Evolutionary conservation across 441 rosid species (phyloP).

Genomic region (Adansonia madagascariensis): DNA sequence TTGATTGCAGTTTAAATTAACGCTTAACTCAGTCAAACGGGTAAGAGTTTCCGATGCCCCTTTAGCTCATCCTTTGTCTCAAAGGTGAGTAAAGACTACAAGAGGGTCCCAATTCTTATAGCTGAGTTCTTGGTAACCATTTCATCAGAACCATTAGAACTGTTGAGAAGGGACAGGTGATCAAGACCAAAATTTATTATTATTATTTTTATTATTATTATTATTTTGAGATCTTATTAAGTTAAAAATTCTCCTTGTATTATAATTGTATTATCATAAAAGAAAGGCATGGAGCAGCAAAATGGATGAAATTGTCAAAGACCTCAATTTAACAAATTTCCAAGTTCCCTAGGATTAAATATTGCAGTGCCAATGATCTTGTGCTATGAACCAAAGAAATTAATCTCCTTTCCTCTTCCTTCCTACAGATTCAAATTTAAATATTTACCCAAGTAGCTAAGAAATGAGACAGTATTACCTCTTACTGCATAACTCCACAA

Average conservation of each 20-base stretch:
- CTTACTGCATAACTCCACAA: background rate
- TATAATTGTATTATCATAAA: background rate
- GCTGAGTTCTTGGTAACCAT: background rate
- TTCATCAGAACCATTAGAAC: background rate
- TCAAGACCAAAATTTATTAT: background rate
- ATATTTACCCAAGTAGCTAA: background rate
- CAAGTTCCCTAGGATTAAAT: background rate
- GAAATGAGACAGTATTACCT: background rate
- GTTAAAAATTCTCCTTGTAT: background rate
- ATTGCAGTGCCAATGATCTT: background rate
- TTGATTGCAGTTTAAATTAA: background rate
- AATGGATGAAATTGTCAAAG: background rate
- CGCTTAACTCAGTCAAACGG: constrained; percentile 26
- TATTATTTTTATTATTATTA: background rate
- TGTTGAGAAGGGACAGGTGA: background rate
- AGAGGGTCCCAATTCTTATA: background rate
- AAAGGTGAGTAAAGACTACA: background rate
- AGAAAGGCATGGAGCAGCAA: background rate
- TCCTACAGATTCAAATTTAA: background rate
- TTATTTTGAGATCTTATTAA: background rate
- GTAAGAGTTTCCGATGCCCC: background rate
- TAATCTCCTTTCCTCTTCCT: no score
- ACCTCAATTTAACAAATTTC: background rate
- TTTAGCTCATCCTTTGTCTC: background rate
- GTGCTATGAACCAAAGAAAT: background rate